A percentile compares a stretch with the other conserved stretches of the same genome.
Evolutionary conservation across 441 rosid genomes (phyloP).

Genomic region (Populus tomentosa): DNA sequence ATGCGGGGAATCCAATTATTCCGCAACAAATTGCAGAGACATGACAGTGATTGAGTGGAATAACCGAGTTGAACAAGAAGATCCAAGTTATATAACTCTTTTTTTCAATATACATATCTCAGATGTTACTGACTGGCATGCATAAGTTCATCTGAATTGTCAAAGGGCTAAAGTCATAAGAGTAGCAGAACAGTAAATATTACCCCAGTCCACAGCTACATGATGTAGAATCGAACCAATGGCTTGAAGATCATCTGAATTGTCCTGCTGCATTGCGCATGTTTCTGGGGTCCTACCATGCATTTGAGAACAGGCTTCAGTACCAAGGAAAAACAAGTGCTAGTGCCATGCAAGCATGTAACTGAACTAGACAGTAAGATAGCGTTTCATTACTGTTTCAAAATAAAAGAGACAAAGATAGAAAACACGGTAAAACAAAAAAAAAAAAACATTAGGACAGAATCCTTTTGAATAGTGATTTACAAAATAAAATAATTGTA

Average conservation of each 20-base stretch:
- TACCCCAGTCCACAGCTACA: slow-evolving; percentile 38
- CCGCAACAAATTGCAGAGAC: too few relatives aligned
- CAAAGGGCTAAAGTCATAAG: not conserved
- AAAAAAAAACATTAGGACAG: rapidly evolving
- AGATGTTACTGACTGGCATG: too few relatives aligned
- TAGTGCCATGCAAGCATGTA: not conserved
- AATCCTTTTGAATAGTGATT: rapidly evolving
- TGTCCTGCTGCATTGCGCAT: slow-evolving; percentile 68
- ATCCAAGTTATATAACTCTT: too few relatives aligned
- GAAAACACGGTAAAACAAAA: too few relatives aligned
- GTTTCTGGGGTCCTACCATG: slow-evolving; percentile 56
- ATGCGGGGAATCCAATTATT: too few relatives aligned
- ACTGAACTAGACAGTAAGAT: not conserved
- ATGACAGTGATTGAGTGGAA: not conserved
- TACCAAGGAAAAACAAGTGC: not conserved
- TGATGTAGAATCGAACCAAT: slow-evolving; percentile 58
- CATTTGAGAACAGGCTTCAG: slow-evolving; percentile 9
- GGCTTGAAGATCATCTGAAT: slow-evolving; percentile 51
- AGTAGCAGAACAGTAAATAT: not conserved
- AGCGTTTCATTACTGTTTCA: too few relatives aligned
- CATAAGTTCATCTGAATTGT: too few relatives aligned
- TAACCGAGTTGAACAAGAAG: not conserved
- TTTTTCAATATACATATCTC: not conserved
- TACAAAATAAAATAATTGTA: rapidly evolving
- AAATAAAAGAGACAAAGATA: too few relatives aligned